Percentiles rank a stretch among this genome's conserved stretches.
These are phyloP conservation scores for Teratosphaeria destructans DNA, from an alignment of 2,329 filamentous ascomycete species.

Conservation along the genomic window DNA sequence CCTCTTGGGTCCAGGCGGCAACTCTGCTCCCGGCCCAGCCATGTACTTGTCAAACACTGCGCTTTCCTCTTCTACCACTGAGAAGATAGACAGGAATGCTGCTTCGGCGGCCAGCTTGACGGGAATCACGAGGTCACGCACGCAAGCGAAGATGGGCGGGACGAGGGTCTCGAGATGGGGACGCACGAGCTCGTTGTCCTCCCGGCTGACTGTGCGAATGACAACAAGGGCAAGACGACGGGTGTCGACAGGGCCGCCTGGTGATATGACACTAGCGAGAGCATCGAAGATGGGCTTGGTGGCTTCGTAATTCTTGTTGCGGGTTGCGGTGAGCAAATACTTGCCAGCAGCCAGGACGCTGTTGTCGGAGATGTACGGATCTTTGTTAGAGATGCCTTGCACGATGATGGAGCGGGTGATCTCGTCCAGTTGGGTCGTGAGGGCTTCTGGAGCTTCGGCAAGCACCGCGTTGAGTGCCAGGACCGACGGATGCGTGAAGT, in stretches of 20 bases:
- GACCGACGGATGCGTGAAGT: constrained; percentile 68
- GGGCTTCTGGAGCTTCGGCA: constrained; percentile 61
- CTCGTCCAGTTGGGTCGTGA: constrained; percentile 59
- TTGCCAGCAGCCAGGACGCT: constrained; percentile 84
- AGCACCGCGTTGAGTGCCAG: constrained; percentile 83
- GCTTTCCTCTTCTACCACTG: constrained; percentile 75
- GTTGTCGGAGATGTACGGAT: constrained; percentile 64
- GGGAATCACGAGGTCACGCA: constrained; percentile 84
- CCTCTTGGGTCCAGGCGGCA: constrained; percentile 65
- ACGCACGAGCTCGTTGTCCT: constrained; percentile 67
- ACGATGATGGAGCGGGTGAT: constrained; percentile 69
- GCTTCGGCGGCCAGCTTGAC: constrained; percentile 93
- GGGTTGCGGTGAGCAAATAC: constrained; percentile 60
- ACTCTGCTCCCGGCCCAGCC: constrained; percentile 52
- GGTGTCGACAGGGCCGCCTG: constrained; percentile 69
- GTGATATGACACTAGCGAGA: constrained; percentile 63
- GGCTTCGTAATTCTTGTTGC: constrained; percentile 60
- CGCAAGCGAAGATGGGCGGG: constrained; percentile 74
- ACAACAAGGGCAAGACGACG: constrained; percentile 80
- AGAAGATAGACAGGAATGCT: constrained; percentile 83
- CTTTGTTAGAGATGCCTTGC: constrained; percentile 64
- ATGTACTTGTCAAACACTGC: constrained; percentile 89
- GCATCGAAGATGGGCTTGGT: constrained; percentile 72
- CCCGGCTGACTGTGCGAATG: constrained; percentile 70
- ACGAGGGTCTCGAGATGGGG: constrained; percentile 74